Evolutionary conservation across 495 filamentous ascomycete species (phyloP), one percentile per base, ranked within the genome.

Genomic region (Cairneyella variabilis): DNA sequence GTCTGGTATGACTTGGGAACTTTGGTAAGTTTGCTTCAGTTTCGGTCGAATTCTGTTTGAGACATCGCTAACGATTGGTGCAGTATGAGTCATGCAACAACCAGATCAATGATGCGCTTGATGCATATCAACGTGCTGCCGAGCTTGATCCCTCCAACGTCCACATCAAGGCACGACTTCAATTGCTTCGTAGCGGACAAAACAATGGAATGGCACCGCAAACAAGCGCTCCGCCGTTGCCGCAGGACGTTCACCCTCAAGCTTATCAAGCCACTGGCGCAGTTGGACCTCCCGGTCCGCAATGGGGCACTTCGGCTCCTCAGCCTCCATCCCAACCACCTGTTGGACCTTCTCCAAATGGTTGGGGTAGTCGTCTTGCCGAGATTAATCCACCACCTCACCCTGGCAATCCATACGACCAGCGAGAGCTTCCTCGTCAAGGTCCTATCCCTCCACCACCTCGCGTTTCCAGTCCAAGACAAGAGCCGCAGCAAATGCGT

Each of bases 1-100:
- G 93, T 99, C 36, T 99, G 93, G 93, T 99, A 97, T 71, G 95
- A 99, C 72, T 74, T 99, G 36, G 93, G 93, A 36, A 99, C 95
- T 61, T 63, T 98, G 74, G 89, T 95, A 82, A 76, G 87, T 80
- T 69, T 65, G 40, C 58, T 52, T 20, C 43, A 46, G 39, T 17
- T 56, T 23, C 37, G 43, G 16, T 28, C 11, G 30, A 30, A 53
- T 23, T 45, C 22, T 37, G 25, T 51, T 47, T 58, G 49, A 54
- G 34, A 27, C 45, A 43, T 26, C 23, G 38, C 57, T 64, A 66
- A 62, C 66, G 53, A 38, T 34, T 51, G 17, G 49, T 51, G 40
- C 54, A 91, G 88, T 98, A 98, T 60, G 95, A 98, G 67, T 96
- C 91, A 3, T 98, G 93, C 70, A 97, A 98, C 74, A 98, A 98